A percentile compares a stretch with the other conserved stretches of the same genome.
phyloP scores from a whole-genome alignment of 2,329 filamentous ascomycete species.

The Clathrospora elynae region DNA sequence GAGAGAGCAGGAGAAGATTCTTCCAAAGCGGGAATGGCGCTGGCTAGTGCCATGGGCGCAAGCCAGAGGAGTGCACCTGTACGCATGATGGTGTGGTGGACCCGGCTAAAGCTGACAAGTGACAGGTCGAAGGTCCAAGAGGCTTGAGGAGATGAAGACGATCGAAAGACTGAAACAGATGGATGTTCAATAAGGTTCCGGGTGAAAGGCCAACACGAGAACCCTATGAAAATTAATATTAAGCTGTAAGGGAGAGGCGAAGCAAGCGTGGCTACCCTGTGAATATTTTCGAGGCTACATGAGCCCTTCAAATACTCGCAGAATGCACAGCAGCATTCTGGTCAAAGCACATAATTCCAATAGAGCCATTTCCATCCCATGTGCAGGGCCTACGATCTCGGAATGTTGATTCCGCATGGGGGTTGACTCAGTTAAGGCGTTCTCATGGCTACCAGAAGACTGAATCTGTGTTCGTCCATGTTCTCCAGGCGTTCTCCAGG shows the following conservation, averaged over 20 bases:
- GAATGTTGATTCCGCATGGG: conserved; percentile 15
- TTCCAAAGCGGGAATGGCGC: conserved; percentile 21
- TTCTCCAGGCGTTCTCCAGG: conserved; percentile 9
- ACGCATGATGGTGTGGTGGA: conserved; percentile 23
- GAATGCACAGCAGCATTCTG: conserved; percentile 5
- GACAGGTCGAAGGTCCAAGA: conserved; percentile 1
- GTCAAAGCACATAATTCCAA: conserved; percentile 1
- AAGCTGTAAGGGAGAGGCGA: conserved; percentile 7
- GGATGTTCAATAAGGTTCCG: conserved; percentile 17
- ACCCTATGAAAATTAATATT: conserved; percentile 17
- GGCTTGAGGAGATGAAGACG: conserved; percentile 10
- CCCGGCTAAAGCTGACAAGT: conserved; percentile 13
- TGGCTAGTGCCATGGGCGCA: conserved; percentile 20
- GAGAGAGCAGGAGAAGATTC: conserved; percentile 9
- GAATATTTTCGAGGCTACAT: conserved; percentile 8
- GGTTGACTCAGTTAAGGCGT: conserved; percentile 16
- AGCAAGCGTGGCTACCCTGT: conserved; percentile 17
- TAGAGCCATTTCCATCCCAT: conserved; percentile 2
- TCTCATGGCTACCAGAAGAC: conserved; percentile 6
- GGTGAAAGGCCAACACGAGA: conserved; percentile 10
- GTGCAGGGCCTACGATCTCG: conserved; percentile 9
- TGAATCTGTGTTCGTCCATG: conserved; percentile 9
- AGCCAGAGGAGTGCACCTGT: conserved; percentile 25
- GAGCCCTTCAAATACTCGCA: conserved; percentile 23
- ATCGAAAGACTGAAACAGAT: conserved; percentile 8